Conservation (phyloP, 2,329 filamentous ascomycete species). For the Metarhizium guizhouense region DNA sequence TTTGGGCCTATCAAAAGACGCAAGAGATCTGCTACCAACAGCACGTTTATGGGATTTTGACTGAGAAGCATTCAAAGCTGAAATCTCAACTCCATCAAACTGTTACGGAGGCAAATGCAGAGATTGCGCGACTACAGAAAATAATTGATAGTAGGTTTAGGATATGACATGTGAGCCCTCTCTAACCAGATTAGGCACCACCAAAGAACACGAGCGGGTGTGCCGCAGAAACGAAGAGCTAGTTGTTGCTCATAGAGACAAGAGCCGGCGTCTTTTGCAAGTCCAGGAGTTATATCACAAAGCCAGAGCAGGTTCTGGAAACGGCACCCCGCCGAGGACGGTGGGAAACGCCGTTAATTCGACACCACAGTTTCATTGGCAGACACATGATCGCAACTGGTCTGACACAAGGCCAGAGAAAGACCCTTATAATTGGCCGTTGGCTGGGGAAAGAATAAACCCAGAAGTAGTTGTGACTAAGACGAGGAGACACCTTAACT, state of each 20-base stretch:
- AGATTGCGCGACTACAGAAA: constrained; percentile 58
- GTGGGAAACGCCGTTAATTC: not conserved
- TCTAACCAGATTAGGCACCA: constrained; percentile 35
- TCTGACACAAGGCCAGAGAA: not conserved
- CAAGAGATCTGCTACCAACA: constrained; percentile 80
- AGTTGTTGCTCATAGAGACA: constrained; percentile 56
- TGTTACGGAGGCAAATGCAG: constrained; percentile 64
- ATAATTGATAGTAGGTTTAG: constrained; percentile 48
- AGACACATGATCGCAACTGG: not conserved
- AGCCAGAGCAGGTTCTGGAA: constrained; percentile 29
- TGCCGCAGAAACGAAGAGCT: constrained; percentile 67
- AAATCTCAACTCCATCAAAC: constrained; percentile 62
- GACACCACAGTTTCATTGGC: not conserved
- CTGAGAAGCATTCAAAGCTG: constrained; percentile 60
- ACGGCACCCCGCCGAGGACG: not conserved
- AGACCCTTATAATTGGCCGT: not conserved
- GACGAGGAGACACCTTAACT: not conserved
- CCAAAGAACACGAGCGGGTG: constrained; percentile 52
- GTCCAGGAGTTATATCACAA: constrained; percentile 58
- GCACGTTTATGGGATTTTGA: constrained; percentile 60
- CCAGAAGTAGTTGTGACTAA: constrained; percentile 14
- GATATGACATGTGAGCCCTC: not conserved
- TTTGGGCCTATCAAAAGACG: constrained; percentile 79
- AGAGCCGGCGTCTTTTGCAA: constrained; percentile 59
- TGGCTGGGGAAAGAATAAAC: not conserved